Evolutionary conservation across 345 rosid species (phyloP).

Genomic region (Hibiscus tridactylites): DNA sequence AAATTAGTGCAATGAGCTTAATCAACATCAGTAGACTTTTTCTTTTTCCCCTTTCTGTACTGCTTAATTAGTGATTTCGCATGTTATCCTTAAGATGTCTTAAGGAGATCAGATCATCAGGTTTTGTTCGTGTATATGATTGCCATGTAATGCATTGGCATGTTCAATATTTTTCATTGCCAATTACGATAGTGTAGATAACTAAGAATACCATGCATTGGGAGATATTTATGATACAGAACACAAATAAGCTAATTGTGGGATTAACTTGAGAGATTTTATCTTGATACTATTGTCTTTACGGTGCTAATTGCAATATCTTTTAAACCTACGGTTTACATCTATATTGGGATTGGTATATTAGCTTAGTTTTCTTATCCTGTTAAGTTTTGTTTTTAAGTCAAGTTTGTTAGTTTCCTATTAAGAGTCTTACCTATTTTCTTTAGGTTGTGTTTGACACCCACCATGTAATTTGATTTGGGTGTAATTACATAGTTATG

Average conservation of each 20-base stretch:
- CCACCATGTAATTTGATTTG: too few relatives aligned
- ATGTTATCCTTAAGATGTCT: background rate
- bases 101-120: background rate
- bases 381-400: background rate
- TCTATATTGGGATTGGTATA: background rate
- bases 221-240: background rate
- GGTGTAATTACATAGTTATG: too few relatives aligned
- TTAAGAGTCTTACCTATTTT: background rate
- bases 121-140: background rate
- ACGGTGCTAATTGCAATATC: background rate
- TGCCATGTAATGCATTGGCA: background rate
- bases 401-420: background rate
- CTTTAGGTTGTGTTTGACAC: background rate
- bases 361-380: background rate
- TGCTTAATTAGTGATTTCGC: background rate
- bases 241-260: background rate
- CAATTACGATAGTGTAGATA: background rate
- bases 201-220: background rate
- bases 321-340: background rate
- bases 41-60: background rate
- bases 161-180: background rate
- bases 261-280: background rate
- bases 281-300: background rate
- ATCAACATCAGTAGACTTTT: background rate
- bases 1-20: background rate